Evolutionary conservation across 2,329 filamentous ascomycete genomes (phyloP).

Genomic region (Colletotrichum brevisporum): DNA sequence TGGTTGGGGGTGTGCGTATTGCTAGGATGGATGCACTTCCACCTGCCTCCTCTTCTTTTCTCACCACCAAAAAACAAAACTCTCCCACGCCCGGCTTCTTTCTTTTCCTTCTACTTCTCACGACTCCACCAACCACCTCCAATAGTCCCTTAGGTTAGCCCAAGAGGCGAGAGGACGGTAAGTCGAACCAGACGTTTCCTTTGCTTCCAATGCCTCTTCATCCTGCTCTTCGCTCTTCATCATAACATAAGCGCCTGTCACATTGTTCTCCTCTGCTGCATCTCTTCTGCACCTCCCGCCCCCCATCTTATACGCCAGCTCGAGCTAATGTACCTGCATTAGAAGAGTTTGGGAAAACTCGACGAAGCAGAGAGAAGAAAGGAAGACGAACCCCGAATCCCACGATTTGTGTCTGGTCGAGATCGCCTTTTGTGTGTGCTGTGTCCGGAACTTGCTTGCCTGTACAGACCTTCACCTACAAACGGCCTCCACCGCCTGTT

Average conservation of each 20-base stretch:
- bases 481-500: slow-evolving; percentile 39
- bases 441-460: slow-evolving; percentile 23
- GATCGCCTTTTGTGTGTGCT: slow-evolving; percentile 29
- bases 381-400: slow-evolving; percentile 12
- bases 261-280: slow-evolving; percentile 26
- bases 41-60: slow-evolving; percentile 43
- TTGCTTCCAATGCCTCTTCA: slow-evolving; percentile 39
- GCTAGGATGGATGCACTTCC: slow-evolving; percentile 36
- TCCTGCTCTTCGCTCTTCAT: slow-evolving; percentile 17
- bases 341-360: slow-evolving; percentile 40
- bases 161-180: slow-evolving; percentile 43
- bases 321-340: slow-evolving; percentile 42
- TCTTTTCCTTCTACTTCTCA: slow-evolving; percentile 50
- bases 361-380: slow-evolving; percentile 35
- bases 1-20: slow-evolving; percentile 32
- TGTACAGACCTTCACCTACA: slow-evolving; percentile 33
- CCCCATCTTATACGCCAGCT: slow-evolving; percentile 38
- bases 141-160: slow-evolving; percentile 42
- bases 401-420: slow-evolving; percentile 23
- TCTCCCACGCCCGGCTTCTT: slow-evolving; percentile 41
- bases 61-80: slow-evolving; percentile 44
- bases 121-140: slow-evolving; percentile 53
- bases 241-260: slow-evolving; percentile 14
- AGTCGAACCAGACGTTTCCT: slow-evolving; percentile 36
- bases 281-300: slow-evolving; percentile 29